Conservation (phyloP, 1,284 basidiomycete species). For the Tilletiopsis washingtonensis region DNA sequence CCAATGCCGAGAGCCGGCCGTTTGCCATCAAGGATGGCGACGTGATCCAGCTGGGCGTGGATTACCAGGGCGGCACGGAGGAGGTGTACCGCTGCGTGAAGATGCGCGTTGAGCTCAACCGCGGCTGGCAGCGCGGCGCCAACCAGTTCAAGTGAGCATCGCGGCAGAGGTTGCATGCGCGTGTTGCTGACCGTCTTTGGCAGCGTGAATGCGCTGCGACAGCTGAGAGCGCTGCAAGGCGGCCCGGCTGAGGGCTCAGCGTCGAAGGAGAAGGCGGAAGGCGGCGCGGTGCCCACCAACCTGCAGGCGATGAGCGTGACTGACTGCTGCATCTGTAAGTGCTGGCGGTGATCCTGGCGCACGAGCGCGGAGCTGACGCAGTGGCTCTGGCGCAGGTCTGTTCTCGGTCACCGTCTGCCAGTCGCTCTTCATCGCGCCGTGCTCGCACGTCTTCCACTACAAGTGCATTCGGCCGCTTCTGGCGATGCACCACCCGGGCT, state of each 20-base stretch:
- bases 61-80: slow-evolving; percentile 94
- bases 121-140: slow-evolving; percentile 71
- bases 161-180: neutral
- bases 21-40: slow-evolving; percentile 86
- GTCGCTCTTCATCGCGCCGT: slow-evolving; percentile 80
- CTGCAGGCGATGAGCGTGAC: slow-evolving; percentile 34
- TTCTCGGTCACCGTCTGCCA: slow-evolving; percentile 91
- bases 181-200: neutral
- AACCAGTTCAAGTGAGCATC: slow-evolving; percentile 87
- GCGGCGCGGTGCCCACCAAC: slow-evolving; percentile 19
- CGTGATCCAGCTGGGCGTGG: slow-evolving; percentile 88
- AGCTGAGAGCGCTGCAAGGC: slow-evolving; percentile 64
- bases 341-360: neutral
- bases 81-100: slow-evolving; percentile 98
- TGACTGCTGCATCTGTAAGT: slow-evolving; percentile 44
- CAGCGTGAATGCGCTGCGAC: slow-evolving; percentile 69
- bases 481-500: slow-evolving; percentile 76
- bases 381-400: slow-evolving; percentile 55
- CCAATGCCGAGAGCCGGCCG: slow-evolving; percentile 66
- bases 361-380: neutral
- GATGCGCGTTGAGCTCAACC: slow-evolving; percentile 78
- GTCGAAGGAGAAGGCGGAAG: slow-evolving; percentile 1
- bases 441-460: slow-evolving; percentile 92
- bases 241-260: slow-evolving; percentile 8
- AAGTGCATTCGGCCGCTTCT: slow-evolving; percentile 93